Base-by-base conservation (phyloP, 805 yeast genomes). In the Nakazawaea peltata region DNA sequence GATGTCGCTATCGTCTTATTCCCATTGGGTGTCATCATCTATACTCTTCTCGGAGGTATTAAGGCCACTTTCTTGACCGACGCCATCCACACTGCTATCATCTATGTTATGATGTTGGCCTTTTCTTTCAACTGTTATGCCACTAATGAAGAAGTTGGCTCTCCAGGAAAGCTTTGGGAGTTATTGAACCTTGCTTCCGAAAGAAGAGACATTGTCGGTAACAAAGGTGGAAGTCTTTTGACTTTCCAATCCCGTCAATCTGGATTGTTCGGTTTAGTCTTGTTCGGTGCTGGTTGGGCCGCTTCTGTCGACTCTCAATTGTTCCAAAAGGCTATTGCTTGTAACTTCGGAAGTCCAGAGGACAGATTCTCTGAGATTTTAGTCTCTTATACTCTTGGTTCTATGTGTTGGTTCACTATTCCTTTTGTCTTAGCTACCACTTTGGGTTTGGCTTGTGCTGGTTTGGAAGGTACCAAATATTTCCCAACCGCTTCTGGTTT, bases 351-450 rank as follows among this genome's bases (percentile, higher is more conserved):
- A 2, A 21, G 31, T 5, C 36, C 40, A 17, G 32, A 28, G 4
- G 19, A 32, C 8, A 27, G 26, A n/a, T 21, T 36, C 21, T 47
- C 62, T 6, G 50, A 44, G 6, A 65, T 67, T 2, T 55, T 65
- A n/a, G 52, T 54, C 2, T 69, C 69, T 4, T 66, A 67, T 43
- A 44, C 62, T n/a, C 41, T 64, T n/a, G 71, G 71, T n/a, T 66
- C 67, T 2, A 16, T 65, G 7, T 58, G 67, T 30, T 66, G 71
- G 69, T 59, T 61, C 34, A 61, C 67, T 0, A 53, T 67, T 25
- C 71, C 72, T 5, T 59, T 44, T 38, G 53, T 54, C 3, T 44
- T 59, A 6, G 59, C 55, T 5, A 51, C 60, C 12, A 46, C 56
- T 5, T 44, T 50, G 41, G 71, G 70, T 5, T 47, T 65, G 36